Conservation (phyloP, 768 basidiomycete genomes). For the Astraeus odoratus region DNA sequence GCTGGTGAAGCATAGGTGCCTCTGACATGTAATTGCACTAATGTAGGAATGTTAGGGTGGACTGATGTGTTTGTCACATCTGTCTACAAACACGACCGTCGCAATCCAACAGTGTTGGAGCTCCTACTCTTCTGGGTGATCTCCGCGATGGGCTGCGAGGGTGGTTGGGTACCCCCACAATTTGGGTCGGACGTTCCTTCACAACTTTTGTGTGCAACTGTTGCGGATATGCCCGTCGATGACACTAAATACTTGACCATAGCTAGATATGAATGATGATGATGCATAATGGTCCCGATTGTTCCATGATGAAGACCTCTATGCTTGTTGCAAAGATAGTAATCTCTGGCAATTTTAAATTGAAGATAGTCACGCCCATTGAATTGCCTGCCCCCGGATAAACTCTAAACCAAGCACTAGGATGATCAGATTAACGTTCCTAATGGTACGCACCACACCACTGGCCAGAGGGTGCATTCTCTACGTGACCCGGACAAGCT, state of each 20-base stretch:
- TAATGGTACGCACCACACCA: neutral
- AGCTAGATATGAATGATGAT: conserved; percentile 7
- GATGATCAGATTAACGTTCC: neutral
- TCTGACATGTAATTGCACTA: neutral
- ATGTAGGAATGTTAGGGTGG: conserved; percentile 36
- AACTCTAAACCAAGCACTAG: neutral
- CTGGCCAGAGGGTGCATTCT: neutral
- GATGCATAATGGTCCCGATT: neutral
- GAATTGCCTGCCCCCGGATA: neutral
- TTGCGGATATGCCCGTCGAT: conserved; percentile 19
- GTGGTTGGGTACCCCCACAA: conserved; percentile 25
- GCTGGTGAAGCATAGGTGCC: conserved; percentile 19
- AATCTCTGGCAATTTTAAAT: too few species aligned
- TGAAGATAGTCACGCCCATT: too few species aligned
- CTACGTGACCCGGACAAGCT: conserved; percentile 14
- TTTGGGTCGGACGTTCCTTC: conserved; percentile 13
- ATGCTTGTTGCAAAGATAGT: too few species aligned
- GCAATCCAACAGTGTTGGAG: conserved; percentile 44
- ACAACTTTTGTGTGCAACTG: conserved; percentile 21
- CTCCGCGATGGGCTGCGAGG: conserved; percentile 40
- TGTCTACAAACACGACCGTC: conserved; percentile 34
- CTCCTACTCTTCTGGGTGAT: conserved; percentile 48
- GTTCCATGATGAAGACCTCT: neutral
- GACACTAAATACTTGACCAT: conserved; percentile 17
- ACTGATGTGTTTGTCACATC: conserved; percentile 45